Evolutionary conservation across 169 alveolate genomes (phyloP).

Genomic region (Cryptosporidium meleagridis): DNA sequence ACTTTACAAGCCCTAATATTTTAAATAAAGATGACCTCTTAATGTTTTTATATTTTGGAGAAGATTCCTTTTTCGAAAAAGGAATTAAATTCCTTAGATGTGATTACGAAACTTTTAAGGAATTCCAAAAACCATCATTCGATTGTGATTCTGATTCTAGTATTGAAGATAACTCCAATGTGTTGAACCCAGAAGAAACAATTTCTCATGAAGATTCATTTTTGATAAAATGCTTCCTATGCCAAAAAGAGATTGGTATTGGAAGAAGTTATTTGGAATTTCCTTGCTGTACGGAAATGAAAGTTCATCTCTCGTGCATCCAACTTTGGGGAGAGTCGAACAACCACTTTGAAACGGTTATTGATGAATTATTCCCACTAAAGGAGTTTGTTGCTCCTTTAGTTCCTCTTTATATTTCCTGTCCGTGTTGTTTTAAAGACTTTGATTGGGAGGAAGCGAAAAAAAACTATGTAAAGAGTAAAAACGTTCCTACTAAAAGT

Average conservation of each 20-base stretch:
- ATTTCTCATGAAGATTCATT: background rate
- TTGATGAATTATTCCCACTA: background rate
- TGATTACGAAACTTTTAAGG: slow-evolving; percentile 25
- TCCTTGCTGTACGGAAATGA: slow-evolving; percentile 48
- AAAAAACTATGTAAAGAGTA: background rate
- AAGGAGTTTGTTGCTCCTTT: slow-evolving; percentile 26
- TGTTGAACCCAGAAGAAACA: background rate
- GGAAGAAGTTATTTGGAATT: slow-evolving; percentile 26
- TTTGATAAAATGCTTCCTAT: slow-evolving; percentile 12
- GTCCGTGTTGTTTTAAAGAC: slow-evolving; percentile 47
- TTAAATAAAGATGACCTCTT: background rate
- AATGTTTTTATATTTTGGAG: slow-evolving; percentile 34
- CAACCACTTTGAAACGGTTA: background rate
- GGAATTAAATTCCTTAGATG: slow-evolving; percentile 38
- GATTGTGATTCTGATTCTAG: slow-evolving; percentile 14
- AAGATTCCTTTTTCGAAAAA: slow-evolving; percentile 1
- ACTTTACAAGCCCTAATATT: background rate
- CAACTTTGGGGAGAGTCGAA: slow-evolving; percentile 44
- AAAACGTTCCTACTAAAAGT: background rate
- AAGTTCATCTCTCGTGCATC: slow-evolving; percentile 45
- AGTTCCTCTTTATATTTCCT: slow-evolving; percentile 14
- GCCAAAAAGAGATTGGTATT: slow-evolving; percentile 11
- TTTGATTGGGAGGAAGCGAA: slow-evolving; percentile 11
- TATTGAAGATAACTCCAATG: slow-evolving; percentile 39
- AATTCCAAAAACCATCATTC: background rate